Percentiles rank a stretch among this genome's conserved stretches.
Evolutionary conservation across 495 filamentous ascomycete species (phyloP).

Genomic region (Massariosphaeria phaeospora): DNA sequence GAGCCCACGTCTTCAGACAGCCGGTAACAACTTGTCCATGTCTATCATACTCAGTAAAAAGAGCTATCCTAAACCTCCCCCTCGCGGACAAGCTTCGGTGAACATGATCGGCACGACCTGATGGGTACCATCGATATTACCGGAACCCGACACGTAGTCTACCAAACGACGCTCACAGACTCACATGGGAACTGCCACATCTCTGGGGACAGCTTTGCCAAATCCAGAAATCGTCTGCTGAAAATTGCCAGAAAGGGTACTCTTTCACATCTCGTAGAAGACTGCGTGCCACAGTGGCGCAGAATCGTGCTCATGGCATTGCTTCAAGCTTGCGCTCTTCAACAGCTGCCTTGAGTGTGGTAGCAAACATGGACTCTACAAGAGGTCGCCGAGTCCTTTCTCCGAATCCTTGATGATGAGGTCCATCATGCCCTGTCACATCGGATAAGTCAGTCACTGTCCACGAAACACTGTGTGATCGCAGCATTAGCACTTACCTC

Average conservation of each 20-base stretch:
- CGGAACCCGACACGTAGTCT: no score
- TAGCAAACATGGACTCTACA: conserved; percentile 46
- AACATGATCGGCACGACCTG: no score
- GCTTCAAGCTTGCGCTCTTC: not conserved
- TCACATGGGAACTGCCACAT: no score
- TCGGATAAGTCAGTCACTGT: conserved; percentile 8
- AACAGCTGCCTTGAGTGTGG: not conserved
- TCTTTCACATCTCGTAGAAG: conserved; percentile 11
- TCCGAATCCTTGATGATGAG: conserved; percentile 92
- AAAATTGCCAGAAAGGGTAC: conserved; percentile 20
- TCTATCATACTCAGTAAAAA: no score
- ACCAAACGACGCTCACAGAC: no score
- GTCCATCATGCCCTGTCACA: conserved; percentile 77
- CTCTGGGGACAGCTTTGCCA: conserved; percentile 3
- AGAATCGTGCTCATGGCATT: conserved; percentile 11
- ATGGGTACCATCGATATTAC: no score
- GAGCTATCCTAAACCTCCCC: no score
- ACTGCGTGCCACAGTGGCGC: conserved; percentile 33
- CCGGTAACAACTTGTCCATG: no score
- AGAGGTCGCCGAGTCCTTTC: conserved; percentile 81
- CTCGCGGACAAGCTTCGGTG: no score
- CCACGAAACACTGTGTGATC: conserved; percentile 8
- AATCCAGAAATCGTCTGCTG: not conserved
- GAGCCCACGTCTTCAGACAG: not conserved
- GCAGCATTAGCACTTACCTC: conserved; percentile 51